Base-by-base conservation (phyloP, 805 yeast genomes). In the Debaryomyces tyrocola region DNA sequence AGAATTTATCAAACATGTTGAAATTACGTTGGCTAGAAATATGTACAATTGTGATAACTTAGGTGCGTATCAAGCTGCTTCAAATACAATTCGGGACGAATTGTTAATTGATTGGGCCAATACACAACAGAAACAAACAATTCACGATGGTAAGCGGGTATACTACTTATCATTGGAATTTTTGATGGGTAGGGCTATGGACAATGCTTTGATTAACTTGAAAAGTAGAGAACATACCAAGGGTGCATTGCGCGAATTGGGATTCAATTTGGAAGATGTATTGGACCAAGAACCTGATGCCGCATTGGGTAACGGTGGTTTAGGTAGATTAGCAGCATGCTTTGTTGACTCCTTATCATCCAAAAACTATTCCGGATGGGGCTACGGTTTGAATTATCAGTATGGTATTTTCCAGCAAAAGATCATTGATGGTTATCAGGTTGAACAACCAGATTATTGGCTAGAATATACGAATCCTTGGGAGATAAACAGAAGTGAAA, bases 381-480 rank as follows among this genome's bases (percentile, higher is more conserved):
- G 97, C 52, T 90, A 90, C 65, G 97, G 97, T 49, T 73, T 90
- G 56, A 85, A 96, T 63, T 90, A 90, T 71, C 90, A 90, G 67
- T 90, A 91, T 63, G 97, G 97, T 65, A 90, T 90, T 57, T 90
- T 90, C 69, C 81, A 90, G 55, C 97, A 90, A 70, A 83, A 83
- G 64, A 89, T 90, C 60, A 78, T 89, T 56, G 88, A 91, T 61
- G 97, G 97, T 9, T 88, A 87, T 69, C 97, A 90, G 70, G 95
- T 91, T 33, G 97, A 90, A 69, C 78, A 89, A 29, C 97, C 97
- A 10, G 97, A 90, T 64, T 88, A 90, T 66, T 90, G 97, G 97
- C 77, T 90, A 55, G 85, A 85, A 56, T 85, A 79, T 63, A 82
- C 90, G 53, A 88, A 90, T 60, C 96, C 97, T 15, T 90, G 97